A percentile compares a stretch with the other conserved stretches of the same genome.
phyloP scores from a whole-genome alignment of 306 rosid genomes.

The Amphicarpaea edgeworthii region DNA sequence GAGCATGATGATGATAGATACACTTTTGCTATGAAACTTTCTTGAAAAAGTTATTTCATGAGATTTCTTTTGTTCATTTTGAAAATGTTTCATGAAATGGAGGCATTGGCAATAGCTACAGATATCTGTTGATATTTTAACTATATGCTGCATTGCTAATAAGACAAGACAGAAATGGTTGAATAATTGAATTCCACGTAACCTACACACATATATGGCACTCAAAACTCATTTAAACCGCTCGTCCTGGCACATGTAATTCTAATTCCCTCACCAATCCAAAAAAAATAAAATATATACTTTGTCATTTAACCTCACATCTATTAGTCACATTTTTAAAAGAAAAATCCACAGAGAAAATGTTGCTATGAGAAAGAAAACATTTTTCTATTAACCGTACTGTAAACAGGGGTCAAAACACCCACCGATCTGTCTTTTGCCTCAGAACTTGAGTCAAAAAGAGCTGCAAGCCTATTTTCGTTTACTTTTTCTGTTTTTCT shows the following conservation, averaged over 20 bases:
- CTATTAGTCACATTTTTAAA: not conserved
- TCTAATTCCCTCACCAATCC: not conserved
- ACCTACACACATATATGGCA: not conserved
- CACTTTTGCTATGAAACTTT: not conserved
- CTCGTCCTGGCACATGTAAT: not conserved
- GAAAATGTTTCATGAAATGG: constrained; percentile 12
- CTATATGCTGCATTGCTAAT: not conserved
- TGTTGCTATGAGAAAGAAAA: not conserved
- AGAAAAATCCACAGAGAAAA: not conserved
- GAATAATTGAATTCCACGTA: not conserved
- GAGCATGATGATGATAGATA: not conserved
- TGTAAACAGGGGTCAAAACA: not conserved
- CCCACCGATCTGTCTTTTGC: not conserved
- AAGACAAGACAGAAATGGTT: not conserved
- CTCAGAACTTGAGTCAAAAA: not conserved
- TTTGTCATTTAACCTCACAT: not conserved
- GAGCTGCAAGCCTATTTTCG: not conserved
- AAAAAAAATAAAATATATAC: not conserved
- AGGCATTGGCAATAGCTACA: not conserved
- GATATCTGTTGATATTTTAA: too few species aligned
- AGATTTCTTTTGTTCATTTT: not conserved
- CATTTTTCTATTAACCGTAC: not conserved
- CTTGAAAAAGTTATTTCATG: not conserved
- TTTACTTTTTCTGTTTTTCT: not conserved
- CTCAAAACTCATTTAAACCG: not conserved